phyloP scores from a whole-genome alignment of 2,329 filamentous ascomycete species.

The Alternaria longipes region DNA sequence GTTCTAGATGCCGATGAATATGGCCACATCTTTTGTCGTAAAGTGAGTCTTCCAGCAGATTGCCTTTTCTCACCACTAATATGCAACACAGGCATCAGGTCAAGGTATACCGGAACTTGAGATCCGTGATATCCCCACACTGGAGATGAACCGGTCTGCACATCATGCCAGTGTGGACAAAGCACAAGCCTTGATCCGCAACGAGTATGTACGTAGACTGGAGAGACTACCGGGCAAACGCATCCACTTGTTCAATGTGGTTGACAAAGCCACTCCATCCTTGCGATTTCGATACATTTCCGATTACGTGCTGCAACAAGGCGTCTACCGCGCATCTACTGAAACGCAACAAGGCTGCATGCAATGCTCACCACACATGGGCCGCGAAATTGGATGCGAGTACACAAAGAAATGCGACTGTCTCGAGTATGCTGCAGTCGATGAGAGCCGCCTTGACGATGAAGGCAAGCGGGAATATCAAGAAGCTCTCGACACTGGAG shows the following conservation, averaged over 20 bases:
- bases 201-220: slow-evolving; percentile 49
- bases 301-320: slow-evolving; percentile 64
- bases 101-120: slow-evolving; percentile 39
- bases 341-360: slow-evolving; percentile 74
- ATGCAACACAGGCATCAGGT: slow-evolving; percentile 19
- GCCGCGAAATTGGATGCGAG: slow-evolving; percentile 66
- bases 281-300: slow-evolving; percentile 75
- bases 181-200: slow-evolving; percentile 50
- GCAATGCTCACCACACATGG: slow-evolving; percentile 66
- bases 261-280: slow-evolving; percentile 65
- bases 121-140: slow-evolving; percentile 45
- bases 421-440: slow-evolving; percentile 67
- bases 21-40: slow-evolving; percentile 49
- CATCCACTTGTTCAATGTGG: slow-evolving; percentile 71
- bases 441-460: slow-evolving; percentile 49
- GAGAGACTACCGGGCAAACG: slow-evolving; percentile 35
- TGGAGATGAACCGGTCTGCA: slow-evolving; percentile 48
- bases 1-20: slow-evolving; percentile 48
- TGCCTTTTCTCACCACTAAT: not conserved
- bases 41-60: slow-evolving; percentile 28
- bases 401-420: slow-evolving; percentile 72
- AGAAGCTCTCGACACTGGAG: slow-evolving; percentile 22
- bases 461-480: slow-evolving; percentile 35
- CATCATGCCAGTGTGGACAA: slow-evolving; percentile 33
- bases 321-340: slow-evolving; percentile 67